Base-by-base conservation (phyloP, 495 filamentous ascomycete species). In the Polyplosphaeria fusca region DNA sequence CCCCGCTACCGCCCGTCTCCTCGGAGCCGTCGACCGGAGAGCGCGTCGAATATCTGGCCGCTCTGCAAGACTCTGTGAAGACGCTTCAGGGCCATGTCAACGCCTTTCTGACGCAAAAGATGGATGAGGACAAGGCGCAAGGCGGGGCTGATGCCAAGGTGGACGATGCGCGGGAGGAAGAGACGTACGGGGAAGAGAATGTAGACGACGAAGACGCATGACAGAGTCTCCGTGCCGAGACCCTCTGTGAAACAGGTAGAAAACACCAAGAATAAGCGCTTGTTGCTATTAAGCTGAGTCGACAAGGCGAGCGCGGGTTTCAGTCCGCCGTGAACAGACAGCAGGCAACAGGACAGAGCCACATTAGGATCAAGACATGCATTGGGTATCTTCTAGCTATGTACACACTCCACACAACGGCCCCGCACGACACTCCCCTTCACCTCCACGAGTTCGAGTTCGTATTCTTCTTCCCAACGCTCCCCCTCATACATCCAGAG, bases 161-260 rank as follows among this genome's bases (percentile, higher is more conserved):
- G 1, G 71, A 75, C n/a, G 69, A 77, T 32, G 65, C 73, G 16
- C 79, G 76, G 2, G 90, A 91, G 67, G 92, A 94, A 59, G 89
- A 89, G 57, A 87, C 87, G 58, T 94, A 93, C 63, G 91, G 86
- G 32, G 89, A 92, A 71, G 89, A 94, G 64, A 82, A 76, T 22
- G 74, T 83, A 1, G 76, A 80, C 5, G 83, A 84, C 20, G 73
- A 78, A n/a, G n/a, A n/a, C n/a, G n/a, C n/a, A n/a, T n/a, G n/a
- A n/a, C n/a, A n/a, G n/a, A 71, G n/a, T n/a, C n/a, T n/a, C n/a
- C n/a, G n/a, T n/a, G n/a, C n/a, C n/a, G n/a, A n/a, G n/a, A n/a
- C n/a, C n/a, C n/a, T n/a, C n/a, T n/a, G n/a, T n/a, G n/a, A n/a
- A n/a, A n/a, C n/a, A n/a, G n/a, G n/a, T n/a, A n/a, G n/a, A n/a